phyloP scores from a whole-genome alignment of 2,329 filamentous ascomycete genomes.

The Alternaria metachromatica region DNA sequence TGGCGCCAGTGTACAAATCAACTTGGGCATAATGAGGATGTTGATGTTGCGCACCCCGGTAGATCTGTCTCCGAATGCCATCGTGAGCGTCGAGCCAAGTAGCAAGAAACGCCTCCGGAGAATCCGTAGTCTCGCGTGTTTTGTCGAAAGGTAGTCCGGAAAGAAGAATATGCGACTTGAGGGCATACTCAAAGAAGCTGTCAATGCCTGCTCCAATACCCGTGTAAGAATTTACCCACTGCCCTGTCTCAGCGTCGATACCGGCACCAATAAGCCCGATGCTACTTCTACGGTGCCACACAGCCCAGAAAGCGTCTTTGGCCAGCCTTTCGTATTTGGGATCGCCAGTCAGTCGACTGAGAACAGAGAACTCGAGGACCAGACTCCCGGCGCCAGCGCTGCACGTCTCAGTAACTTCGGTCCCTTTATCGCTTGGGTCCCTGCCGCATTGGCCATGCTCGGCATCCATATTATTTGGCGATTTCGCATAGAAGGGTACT shows the following conservation, averaged over 20 bases:
- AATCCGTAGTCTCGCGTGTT: slow-evolving; percentile 65
- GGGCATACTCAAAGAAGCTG: slow-evolving; percentile 97
- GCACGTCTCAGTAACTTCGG: slow-evolving; percentile 92
- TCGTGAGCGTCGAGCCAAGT: slow-evolving; percentile 87
- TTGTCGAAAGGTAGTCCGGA: slow-evolving; percentile 66
- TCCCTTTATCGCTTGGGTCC: slow-evolving; percentile 54
- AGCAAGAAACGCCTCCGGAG: slow-evolving; percentile 77
- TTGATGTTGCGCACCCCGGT: slow-evolving; percentile 74
- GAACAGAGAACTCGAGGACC: slow-evolving; percentile 88
- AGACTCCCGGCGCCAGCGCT: slow-evolving; percentile 96
- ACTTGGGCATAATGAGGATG: slow-evolving; percentile 94
- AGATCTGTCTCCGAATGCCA: slow-evolving; percentile 89
- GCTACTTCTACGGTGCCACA: slow-evolving; percentile 87
- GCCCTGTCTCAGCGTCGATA: slow-evolving; percentile 87
- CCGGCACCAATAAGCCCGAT: slow-evolving; percentile 90
- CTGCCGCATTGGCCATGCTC: slow-evolving; percentile 56
- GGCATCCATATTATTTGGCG: slow-evolving; percentile 71
- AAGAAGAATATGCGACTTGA: slow-evolving; percentile 91
- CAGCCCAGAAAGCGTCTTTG: slow-evolving; percentile 94
- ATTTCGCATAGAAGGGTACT: slow-evolving; percentile 90
- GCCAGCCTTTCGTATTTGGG: slow-evolving; percentile 85
- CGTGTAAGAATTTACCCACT: slow-evolving; percentile 88
- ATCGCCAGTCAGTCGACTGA: slow-evolving; percentile 88
- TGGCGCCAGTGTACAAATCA: slow-evolving; percentile 85
- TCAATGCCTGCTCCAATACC: slow-evolving; percentile 96